phyloP scores from a whole-genome alignment of 805 yeast species.

The Saturnispora dispora region DNA sequence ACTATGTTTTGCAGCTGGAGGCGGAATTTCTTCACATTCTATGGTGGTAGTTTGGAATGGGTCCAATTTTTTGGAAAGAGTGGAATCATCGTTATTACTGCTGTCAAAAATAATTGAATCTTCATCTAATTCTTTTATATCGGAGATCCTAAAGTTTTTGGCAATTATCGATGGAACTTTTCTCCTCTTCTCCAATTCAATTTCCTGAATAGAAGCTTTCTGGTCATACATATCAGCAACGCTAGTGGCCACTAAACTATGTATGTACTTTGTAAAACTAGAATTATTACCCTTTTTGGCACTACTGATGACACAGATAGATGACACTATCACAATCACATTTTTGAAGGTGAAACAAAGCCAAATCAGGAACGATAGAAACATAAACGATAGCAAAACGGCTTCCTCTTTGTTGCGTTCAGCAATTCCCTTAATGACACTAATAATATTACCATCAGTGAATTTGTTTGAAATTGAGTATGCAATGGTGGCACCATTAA shows the following conservation, averaged over 20 bases:
- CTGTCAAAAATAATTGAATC: not conserved
- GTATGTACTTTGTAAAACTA: constrained; percentile 19
- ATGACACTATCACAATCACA: constrained; percentile 16
- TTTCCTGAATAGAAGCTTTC: constrained; percentile 10
- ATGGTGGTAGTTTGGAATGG: not conserved
- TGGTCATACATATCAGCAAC: constrained; percentile 21
- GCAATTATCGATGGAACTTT: constrained; percentile 15
- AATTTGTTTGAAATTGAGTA: constrained; percentile 39
- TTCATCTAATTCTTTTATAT: not conserved
- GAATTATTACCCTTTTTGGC: constrained; percentile 7
- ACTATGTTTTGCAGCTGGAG: constrained; percentile 28
- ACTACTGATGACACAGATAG: constrained; percentile 16
- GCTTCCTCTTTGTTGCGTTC: constrained; percentile 54
- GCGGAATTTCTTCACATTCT: constrained; percentile 26
- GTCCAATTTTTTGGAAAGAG: not conserved
- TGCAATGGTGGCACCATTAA: constrained; percentile 65
- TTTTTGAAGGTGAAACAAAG: constrained; percentile 39
- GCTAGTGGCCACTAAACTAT: constrained; percentile 21
- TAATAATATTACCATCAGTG: constrained; percentile 30
- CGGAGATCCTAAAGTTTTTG: not conserved
- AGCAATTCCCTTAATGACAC: constrained; percentile 32
- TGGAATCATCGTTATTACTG: not conserved
- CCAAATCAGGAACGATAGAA: constrained; percentile 69
- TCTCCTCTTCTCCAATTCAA: constrained; percentile 17
- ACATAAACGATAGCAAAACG: constrained; percentile 65